phyloP scores from a whole-genome alignment of 106 monocot species.

The Platanthera guangdongensis region DNA sequence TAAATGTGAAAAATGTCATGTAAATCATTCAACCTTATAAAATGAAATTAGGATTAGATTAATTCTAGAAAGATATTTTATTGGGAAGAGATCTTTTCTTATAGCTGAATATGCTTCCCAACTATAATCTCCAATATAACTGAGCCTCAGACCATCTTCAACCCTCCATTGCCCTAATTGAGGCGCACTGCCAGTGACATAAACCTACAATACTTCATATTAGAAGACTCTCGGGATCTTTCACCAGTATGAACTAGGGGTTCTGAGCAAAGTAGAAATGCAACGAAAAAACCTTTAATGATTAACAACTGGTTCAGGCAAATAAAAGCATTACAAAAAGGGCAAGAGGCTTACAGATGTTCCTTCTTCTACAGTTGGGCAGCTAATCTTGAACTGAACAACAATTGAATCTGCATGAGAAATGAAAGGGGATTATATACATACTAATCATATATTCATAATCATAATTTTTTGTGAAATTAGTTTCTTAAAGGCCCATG shows the following conservation, averaged over 20 bases:
- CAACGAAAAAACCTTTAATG: no score
- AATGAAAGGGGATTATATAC: neutral
- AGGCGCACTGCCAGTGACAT: slow-evolving; percentile 51
- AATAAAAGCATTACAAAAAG: neutral
- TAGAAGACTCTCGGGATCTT: neutral
- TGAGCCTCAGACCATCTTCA: slow-evolving; percentile 60
- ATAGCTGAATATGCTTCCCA: slow-evolving; percentile 70
- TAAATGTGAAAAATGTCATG: neutral
- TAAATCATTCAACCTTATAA: neutral
- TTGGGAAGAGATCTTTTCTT: slow-evolving; percentile 59
- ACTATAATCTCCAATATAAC: slow-evolving; percentile 47
- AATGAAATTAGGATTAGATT: neutral
- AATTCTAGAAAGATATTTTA: slow-evolving; percentile 81
- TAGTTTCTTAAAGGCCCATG: slow-evolving; percentile 1
- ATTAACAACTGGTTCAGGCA: neutral
- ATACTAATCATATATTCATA: neutral
- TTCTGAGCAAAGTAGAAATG: neutral
- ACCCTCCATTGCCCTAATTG: slow-evolving; percentile 62
- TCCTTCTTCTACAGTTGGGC: slow-evolving; percentile 42
- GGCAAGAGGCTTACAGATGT: slow-evolving; percentile 36
- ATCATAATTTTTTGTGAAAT: neutral
- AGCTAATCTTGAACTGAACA: slow-evolving; percentile 56
- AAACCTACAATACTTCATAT: slow-evolving; percentile 44
- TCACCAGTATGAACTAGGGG: neutral
- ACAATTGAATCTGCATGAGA: slow-evolving; percentile 8